Conservation (phyloP, 495 filamentous ascomycete genomes). For the Xylaria palmicola region DNA sequence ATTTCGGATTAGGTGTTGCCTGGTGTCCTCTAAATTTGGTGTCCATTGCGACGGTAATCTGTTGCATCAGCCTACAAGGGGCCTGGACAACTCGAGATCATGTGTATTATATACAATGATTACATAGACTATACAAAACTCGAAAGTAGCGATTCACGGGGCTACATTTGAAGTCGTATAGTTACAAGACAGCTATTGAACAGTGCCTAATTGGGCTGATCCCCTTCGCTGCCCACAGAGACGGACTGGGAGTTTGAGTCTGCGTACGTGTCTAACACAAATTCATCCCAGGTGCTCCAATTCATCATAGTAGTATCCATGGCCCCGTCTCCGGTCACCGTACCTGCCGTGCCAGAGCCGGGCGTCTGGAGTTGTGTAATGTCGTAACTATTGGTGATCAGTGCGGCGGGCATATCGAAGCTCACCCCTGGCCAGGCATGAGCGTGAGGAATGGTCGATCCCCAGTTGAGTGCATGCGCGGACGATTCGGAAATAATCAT, state of each 20-base stretch:
- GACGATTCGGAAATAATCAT: slow-evolving; percentile 7
- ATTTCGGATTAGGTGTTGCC: background rate
- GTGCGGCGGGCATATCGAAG: slow-evolving; percentile 21
- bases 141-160: background rate
- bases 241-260: slow-evolving; percentile 14
- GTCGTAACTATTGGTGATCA: background rate
- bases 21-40: background rate
- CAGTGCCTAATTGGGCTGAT: slow-evolving; percentile 6
- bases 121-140: slow-evolving; percentile 11
- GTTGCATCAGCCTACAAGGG: background rate
- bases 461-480: background rate
- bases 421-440: slow-evolving; percentile 24
- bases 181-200: slow-evolving; percentile 12
- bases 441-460: slow-evolving; percentile 1
- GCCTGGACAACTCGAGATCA: background rate
- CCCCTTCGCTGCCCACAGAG: slow-evolving; percentile 23
- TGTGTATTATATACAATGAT: slow-evolving; percentile 5
- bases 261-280: slow-evolving; percentile 29
- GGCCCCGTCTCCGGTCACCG: background rate
- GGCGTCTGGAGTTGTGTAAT: background rate
- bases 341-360: background rate
- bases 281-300: slow-evolving; percentile 36
- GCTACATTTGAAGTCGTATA: background rate
- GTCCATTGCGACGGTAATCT: background rate
- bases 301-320: slow-evolving; percentile 19